Percentiles rank a stretch among this genome's conserved stretches.
phyloP scores from a whole-genome alignment of 2,329 filamentous ascomycete genomes.

The Ophiostoma sp. region DNA sequence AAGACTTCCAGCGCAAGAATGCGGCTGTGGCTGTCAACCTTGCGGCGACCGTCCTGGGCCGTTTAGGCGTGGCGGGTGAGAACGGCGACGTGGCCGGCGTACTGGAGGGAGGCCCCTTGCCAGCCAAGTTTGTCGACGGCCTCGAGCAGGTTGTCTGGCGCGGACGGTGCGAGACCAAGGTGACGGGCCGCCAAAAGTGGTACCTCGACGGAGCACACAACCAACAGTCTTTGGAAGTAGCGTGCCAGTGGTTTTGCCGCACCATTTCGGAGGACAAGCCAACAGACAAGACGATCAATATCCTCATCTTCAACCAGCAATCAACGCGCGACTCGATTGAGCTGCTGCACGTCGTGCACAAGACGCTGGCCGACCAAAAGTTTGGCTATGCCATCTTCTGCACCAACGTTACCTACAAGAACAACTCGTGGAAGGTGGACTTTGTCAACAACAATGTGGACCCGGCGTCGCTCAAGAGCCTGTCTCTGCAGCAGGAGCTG shows the following conservation, averaged over 20 bases:
- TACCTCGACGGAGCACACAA: slow-evolving; percentile 89
- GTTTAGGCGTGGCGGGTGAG: slow-evolving; percentile 50
- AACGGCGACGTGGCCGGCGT: slow-evolving; percentile 22
- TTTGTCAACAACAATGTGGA: slow-evolving; percentile 59
- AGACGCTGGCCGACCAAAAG: slow-evolving; percentile 38
- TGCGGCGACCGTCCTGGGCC: slow-evolving; percentile 44
- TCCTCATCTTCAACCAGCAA: slow-evolving; percentile 91
- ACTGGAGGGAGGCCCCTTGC: slow-evolving; percentile 37
- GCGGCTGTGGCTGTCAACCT: slow-evolving; percentile 41
- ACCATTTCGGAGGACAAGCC: slow-evolving; percentile 30
- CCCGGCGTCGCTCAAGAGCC: slow-evolving; percentile 49
- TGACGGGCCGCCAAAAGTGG: slow-evolving; percentile 62
- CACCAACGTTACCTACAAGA: slow-evolving; percentile 46
- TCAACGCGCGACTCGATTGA: slow-evolving; percentile 72
- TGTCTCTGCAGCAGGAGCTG: slow-evolving; percentile 54
- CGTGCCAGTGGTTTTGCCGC: slow-evolving; percentile 73
- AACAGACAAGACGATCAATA: slow-evolving; percentile 28
- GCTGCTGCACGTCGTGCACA: slow-evolving; percentile 56
- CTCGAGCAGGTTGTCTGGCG: slow-evolving; percentile 67
- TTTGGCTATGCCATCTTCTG: slow-evolving; percentile 68
- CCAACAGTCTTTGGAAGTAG: slow-evolving; percentile 74
- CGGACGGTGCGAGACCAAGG: slow-evolving; percentile 71
- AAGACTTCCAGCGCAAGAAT: slow-evolving; percentile 31
- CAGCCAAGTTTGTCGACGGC: slow-evolving; percentile 61
- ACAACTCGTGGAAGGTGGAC: slow-evolving; percentile 54